These are phyloP conservation scores for Cucurbita maxima DNA, from an alignment of 306 rosid genomes.

Conservation along the genomic window DNA sequence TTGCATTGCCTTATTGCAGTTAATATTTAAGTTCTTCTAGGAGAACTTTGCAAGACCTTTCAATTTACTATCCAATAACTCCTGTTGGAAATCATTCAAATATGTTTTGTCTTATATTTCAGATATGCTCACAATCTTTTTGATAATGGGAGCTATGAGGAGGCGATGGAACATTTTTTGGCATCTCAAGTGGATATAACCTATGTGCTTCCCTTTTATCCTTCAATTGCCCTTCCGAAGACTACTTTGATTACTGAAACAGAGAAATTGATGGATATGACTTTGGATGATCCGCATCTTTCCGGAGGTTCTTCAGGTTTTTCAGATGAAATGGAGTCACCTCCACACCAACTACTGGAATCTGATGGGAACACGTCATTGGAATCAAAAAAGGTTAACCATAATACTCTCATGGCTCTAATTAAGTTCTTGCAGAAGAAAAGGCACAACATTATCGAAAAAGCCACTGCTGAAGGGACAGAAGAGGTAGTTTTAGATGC, in stretches of 20 bases:
- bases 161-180: conserved; percentile 90
- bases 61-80: background rate
- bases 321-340: conserved; percentile 77
- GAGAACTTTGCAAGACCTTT: background rate
- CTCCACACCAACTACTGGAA: conserved; percentile 31
- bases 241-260: conserved; percentile 53
- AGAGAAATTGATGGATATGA: conserved; percentile 46
- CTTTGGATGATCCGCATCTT: conserved; percentile 41
- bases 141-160: conserved; percentile 91
- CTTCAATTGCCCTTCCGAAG: conserved; percentile 72
- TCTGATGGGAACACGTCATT: conserved; percentile 52
- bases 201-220: conserved; percentile 76
- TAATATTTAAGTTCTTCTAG: background rate
- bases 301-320: conserved; percentile 68
- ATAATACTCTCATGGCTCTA: conserved; percentile 96
- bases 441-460: conserved; percentile 61
- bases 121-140: conserved; percentile 94
- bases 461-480: conserved; percentile 96
- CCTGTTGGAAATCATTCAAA: background rate
- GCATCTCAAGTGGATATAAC: conserved; percentile 84
- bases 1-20: background rate
- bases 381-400: conserved; percentile 78
- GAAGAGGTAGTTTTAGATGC: conserved; percentile 91
- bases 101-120: conserved; percentile 11
- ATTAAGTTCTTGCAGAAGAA: conserved; percentile 84